Percentiles rank a stretch among this genome's conserved stretches.
phyloP scores from a whole-genome alignment of 306 rosid species.

The Erythrophleum fordii region DNA sequence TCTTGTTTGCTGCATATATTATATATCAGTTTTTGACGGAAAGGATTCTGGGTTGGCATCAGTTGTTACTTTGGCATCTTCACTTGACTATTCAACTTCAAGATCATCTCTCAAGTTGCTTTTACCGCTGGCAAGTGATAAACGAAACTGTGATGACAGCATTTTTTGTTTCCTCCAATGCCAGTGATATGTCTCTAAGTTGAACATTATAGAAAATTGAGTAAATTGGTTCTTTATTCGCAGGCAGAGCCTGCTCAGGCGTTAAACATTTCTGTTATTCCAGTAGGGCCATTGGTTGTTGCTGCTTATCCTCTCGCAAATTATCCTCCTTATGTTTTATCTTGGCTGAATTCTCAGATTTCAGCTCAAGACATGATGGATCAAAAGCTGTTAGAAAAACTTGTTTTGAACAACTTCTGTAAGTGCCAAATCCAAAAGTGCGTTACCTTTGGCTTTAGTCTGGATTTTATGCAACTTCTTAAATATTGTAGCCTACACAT shows the following conservation, averaged over 20 bases:
- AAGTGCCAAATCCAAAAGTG: slow-evolving; percentile 35
- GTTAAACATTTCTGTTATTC: slow-evolving; percentile 76
- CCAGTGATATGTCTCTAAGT: slow-evolving; percentile 19
- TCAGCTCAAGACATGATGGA: slow-evolving; percentile 82
- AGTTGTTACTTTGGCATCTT: slow-evolving; percentile 80
- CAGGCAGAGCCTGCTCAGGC: slow-evolving; percentile 76
- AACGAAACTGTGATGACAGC: slow-evolving; percentile 16
- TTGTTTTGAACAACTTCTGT: slow-evolving; percentile 79
- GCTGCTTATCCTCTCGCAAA: slow-evolving; percentile 62
- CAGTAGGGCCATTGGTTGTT: slow-evolving; percentile 67
- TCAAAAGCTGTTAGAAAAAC: slow-evolving; percentile 69
- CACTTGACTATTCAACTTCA: slow-evolving; percentile 80
- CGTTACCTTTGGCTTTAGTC: background rate
- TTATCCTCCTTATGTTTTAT: slow-evolving; percentile 57
- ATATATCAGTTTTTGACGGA: slow-evolving; percentile 62
- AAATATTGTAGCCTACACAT: background rate
- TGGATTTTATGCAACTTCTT: slow-evolving; percentile 18
- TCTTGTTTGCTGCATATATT: slow-evolving; percentile 31
- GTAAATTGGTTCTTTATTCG: slow-evolving; percentile 32
- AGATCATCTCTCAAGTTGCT: slow-evolving; percentile 79
- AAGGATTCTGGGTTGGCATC: slow-evolving; percentile 68
- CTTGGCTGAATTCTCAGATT: slow-evolving; percentile 79
- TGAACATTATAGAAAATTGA: slow-evolving; percentile 9
- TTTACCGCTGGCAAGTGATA: slow-evolving; percentile 84
- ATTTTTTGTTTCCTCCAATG: background rate